These are phyloP conservation scores for Penicillium diatomitis DNA, from an alignment of 495 filamentous ascomycete genomes.

Conservation along the genomic window DNA sequence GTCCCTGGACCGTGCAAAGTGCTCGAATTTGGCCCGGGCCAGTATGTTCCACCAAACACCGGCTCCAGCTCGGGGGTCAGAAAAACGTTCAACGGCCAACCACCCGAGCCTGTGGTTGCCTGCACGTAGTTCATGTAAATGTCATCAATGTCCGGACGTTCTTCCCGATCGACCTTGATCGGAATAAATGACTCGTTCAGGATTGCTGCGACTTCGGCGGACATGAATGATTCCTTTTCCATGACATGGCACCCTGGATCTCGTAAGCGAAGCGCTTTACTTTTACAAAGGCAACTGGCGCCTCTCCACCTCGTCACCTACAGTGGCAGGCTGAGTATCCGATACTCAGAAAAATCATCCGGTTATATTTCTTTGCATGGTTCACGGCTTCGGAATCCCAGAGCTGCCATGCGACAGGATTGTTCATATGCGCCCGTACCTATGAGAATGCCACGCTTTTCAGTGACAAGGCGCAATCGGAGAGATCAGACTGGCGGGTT, in stretches of 20 bases:
- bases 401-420: slow-evolving; percentile 88
- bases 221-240: slow-evolving; percentile 87
- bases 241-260: slow-evolving; percentile 78
- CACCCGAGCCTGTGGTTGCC: slow-evolving; percentile 83
- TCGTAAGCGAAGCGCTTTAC: slow-evolving; percentile 3
- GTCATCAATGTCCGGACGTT: slow-evolving; percentile 88
- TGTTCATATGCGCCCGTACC: slow-evolving; percentile 73
- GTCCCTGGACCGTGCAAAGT: slow-evolving; percentile 41
- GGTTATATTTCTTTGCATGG: slow-evolving; percentile 70
- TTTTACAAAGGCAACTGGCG: neutral
- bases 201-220: slow-evolving; percentile 66
- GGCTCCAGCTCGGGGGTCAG: slow-evolving; percentile 88
- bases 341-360: slow-evolving; percentile 87
- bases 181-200: slow-evolving; percentile 87
- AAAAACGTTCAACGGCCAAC: slow-evolving; percentile 96
- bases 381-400: slow-evolving; percentile 70
- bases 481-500: neutral
- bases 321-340: slow-evolving; percentile 95
- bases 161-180: slow-evolving; percentile 88
- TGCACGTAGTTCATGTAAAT: slow-evolving; percentile 99
- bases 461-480: neutral
- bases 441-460: slow-evolving; percentile 20
- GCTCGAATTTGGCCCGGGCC: slow-evolving; percentile 67
- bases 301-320: slow-evolving; percentile 29
- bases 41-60: slow-evolving; percentile 94